A percentile compares a stretch with the other conserved stretches of the same genome.
Evolutionary conservation across 177 flowering plant species (phyloP).

Genomic region (Vitis hybrid): DNA sequence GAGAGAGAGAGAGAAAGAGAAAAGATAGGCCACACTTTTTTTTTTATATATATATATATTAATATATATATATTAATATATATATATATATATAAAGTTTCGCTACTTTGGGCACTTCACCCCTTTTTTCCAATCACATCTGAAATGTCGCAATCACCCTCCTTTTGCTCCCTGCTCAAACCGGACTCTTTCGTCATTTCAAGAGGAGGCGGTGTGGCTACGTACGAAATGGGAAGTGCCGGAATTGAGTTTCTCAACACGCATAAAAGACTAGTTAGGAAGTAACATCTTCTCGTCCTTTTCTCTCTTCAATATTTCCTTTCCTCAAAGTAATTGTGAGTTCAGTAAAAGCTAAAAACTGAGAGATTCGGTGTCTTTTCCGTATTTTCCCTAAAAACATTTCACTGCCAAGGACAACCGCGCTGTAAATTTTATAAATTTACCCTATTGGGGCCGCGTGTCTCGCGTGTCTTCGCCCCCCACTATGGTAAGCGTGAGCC

Average conservation of each 20-base stretch:
- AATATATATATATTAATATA: background rate
- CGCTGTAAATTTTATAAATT: background rate
- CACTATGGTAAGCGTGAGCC: background rate
- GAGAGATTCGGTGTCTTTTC: background rate
- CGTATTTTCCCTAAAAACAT: background rate
- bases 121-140: background rate
- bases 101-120: conserved; percentile 4
- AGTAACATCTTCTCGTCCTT: background rate
- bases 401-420: background rate
- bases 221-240: too few relatives aligned
- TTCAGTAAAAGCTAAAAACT: background rate
- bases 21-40: background rate
- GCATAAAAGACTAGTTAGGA: background rate
- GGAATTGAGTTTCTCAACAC: too few relatives aligned
- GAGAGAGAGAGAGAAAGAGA: background rate
- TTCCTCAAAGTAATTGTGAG: background rate
- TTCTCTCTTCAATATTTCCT: background rate
- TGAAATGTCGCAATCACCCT: background rate
- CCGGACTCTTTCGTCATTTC: too few relatives aligned
- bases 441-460: background rate
- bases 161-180: background rate
- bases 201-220: too few relatives aligned
- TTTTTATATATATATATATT: too few relatives aligned
- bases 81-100: background rate
- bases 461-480: background rate